Base-by-base conservation (phyloP, 2,329 filamentous ascomycete species). In the Acephala macrosclerotiorum region DNA sequence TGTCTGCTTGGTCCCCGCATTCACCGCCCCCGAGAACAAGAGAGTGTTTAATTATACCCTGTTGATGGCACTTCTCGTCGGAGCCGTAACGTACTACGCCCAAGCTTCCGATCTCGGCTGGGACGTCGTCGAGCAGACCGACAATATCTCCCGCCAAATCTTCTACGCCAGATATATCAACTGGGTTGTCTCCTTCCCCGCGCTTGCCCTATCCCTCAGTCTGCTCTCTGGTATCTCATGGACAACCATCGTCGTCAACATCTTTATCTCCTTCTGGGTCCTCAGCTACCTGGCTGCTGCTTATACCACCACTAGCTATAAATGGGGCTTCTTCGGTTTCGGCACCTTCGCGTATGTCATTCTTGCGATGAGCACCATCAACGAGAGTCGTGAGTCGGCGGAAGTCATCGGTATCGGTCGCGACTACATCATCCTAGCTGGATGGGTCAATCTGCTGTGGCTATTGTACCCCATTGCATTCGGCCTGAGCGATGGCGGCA, bases 121-220 rank as follows among this genome's bases (percentile, higher is more conserved):
- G 76, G 83, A 83, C 1, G 84, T 86, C 0, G 87, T 90, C 70
- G 16, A 47, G 22, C 57, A 64, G 29, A 57, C 18, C 57, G 79
- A 63, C 76, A 78, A 35, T 79, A 80, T 7, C 80, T 84, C 3
- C 53, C 84, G 89, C 42, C 83, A 89, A 73, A 85, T 90, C 73
- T 90, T 87, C 77, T 90, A 88, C 68, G 86, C 85, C 26, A 82
- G 87, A 38, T 89, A 89, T 75, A 85, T 89, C 66, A 86, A 88
- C 71, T 89, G 85, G 58, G 80, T 77, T 49, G 76, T 89, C 70
- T 90, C 58, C 7, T 65, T 63, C 59, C 59, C 61, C 2, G 78
- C 90, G 1, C 77, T 91, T 6, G 80, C 90, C 1, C 76, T 85
- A 64, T 85, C 89, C 63, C 75, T 91, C 3, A 79, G 90, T 47